These are phyloP conservation scores for Ceratobasidium sp. DNA, from an alignment of 1,284 basidiomycete genomes.

Conservation along the genomic window DNA sequence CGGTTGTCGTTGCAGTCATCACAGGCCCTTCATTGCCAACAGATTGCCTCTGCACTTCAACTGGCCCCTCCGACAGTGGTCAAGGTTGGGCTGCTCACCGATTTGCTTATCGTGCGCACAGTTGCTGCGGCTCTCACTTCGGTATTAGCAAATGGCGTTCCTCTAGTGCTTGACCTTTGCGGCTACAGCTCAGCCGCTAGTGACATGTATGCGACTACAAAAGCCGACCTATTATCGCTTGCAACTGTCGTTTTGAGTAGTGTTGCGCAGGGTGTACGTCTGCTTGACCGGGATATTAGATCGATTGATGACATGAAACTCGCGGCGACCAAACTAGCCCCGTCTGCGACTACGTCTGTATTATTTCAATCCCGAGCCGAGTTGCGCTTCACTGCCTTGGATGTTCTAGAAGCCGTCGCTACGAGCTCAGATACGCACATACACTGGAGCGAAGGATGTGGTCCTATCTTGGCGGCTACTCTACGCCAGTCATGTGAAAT, in stretches of 20 bases:
- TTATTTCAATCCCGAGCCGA: background rate
- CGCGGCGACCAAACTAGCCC: constrained; percentile 30
- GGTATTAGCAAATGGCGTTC: constrained; percentile 48
- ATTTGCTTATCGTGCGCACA: constrained; percentile 53
- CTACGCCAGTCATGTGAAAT: background rate
- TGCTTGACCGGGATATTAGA: constrained; percentile 72
- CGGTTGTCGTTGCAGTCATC: background rate
- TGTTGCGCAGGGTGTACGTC: constrained; percentile 57
- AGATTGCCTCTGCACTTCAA: background rate
- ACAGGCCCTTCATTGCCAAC: too few relatives aligned
- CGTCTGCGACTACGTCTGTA: background rate
- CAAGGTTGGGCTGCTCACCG: background rate
- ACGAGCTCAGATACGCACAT: constrained; percentile 15
- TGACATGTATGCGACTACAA: background rate
- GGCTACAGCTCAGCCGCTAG: background rate
- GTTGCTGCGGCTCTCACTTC: constrained; percentile 54
- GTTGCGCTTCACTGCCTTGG: background rate
- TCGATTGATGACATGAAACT: constrained; percentile 51
- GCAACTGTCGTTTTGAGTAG: background rate
- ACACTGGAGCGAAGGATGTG: constrained; percentile 12
- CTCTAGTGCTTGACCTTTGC: background rate
- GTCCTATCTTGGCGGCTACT: background rate
- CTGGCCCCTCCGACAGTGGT: background rate
- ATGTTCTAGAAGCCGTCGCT: constrained; percentile 14
- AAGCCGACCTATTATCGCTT: background rate